These are phyloP conservation scores for Letharia columbiana DNA, from an alignment of 495 filamentous ascomycete genomes.

Conservation along the genomic window DNA sequence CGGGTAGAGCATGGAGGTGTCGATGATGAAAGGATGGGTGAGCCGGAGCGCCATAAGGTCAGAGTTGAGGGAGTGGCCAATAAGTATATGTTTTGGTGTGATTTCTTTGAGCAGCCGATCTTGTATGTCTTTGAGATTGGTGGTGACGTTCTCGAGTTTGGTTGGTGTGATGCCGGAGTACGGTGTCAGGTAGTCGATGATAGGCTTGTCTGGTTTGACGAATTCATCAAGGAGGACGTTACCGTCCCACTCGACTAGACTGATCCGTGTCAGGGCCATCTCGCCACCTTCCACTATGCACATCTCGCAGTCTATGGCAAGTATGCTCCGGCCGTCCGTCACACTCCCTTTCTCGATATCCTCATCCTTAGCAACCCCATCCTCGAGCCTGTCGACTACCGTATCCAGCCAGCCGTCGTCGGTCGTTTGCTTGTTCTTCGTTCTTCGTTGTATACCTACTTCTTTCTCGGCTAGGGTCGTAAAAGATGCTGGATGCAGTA, in stretches of 20 bases:
- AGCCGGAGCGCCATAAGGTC: constrained; percentile 76
- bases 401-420: constrained; percentile 81
- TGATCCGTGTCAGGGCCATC: constrained; percentile 79
- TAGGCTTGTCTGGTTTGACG: constrained; percentile 77
- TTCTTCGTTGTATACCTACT: constrained; percentile 40
- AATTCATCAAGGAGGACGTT: constrained; percentile 75
- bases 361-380: constrained; percentile 54
- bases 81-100: constrained; percentile 64
- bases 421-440: constrained; percentile 33
- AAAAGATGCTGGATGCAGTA: constrained; percentile 65
- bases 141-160: constrained; percentile 71
- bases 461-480: constrained; percentile 34
- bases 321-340: constrained; percentile 70
- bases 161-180: constrained; percentile 84
- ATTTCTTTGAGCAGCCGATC: constrained; percentile 61
- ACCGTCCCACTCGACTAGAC: constrained; percentile 78
- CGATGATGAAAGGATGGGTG: constrained; percentile 86
- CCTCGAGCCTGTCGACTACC: constrained; percentile 52
- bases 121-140: constrained; percentile 78
- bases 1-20: constrained; percentile 79
- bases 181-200: constrained; percentile 82
- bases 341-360: constrained; percentile 73
- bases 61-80: constrained; percentile 88
- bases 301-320: constrained; percentile 95
- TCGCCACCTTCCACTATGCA: constrained; percentile 68